phyloP scores from a whole-genome alignment of 495 filamentous ascomycete genomes.

The Lentithecium fluviatile region DNA sequence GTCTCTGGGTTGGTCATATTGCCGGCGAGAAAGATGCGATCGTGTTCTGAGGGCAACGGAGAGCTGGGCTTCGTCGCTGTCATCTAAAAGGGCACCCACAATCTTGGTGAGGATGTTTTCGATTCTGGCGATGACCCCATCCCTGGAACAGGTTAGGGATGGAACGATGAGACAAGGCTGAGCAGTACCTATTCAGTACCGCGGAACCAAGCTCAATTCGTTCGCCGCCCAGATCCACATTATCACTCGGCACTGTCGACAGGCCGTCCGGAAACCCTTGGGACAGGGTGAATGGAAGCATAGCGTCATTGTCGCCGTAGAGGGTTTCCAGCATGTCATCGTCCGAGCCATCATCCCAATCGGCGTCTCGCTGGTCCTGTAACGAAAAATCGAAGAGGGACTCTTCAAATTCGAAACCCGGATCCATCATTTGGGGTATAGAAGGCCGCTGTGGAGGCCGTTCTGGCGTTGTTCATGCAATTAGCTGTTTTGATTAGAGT shows the following conservation, averaged over 20 bases:
- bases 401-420: slow-evolving; percentile 34
- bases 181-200: slow-evolving; percentile 7
- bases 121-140: slow-evolving; percentile 49
- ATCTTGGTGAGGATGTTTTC: slow-evolving; percentile 55
- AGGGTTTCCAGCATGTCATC: slow-evolving; percentile 16
- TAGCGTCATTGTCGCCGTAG: background rate
- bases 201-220: background rate
- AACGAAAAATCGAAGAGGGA: slow-evolving; percentile 37
- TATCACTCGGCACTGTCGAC: background rate
- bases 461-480: too few species aligned
- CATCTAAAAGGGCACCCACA: slow-evolving; percentile 48
- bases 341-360: slow-evolving; percentile 5
- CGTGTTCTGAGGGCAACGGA: slow-evolving; percentile 47
- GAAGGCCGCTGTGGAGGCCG: background rate
- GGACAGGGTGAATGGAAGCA: background rate
- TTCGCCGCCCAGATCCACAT: background rate
- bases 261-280: too few species aligned
- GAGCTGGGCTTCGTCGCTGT: slow-evolving; percentile 44
- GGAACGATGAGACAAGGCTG: background rate
- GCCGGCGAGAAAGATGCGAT: slow-evolving; percentile 10
- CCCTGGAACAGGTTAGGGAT: slow-evolving; percentile 11
- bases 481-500: too few species aligned
- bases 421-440: background rate
- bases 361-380: slow-evolving; percentile 32
- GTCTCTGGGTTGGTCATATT: background rate